Evolutionary conservation across 305 asterid species (phyloP), one percentile per base, ranked within the genome.

Genomic region (Fraxinus angustifolia): DNA sequence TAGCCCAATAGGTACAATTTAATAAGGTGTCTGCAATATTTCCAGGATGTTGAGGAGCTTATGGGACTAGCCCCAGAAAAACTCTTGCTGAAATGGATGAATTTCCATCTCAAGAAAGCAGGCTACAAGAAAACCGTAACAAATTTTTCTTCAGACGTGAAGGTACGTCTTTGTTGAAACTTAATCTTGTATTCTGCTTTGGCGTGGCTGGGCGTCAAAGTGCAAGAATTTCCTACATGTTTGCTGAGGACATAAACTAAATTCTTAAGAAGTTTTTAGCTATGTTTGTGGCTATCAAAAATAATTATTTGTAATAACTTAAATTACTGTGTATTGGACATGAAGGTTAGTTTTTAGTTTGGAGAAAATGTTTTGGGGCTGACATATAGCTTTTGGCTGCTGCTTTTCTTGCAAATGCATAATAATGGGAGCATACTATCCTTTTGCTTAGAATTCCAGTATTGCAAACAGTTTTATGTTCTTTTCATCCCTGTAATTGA

Each of bases 61-160:
- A 85, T 96, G 92, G 97, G 96, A 72, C 94, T 96, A 84, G 93
- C 98, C 42, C 99, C 99, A n/a, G 99, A 96, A 87, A 96, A 96
- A 81, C 83, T 96, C 82, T 91, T 96, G 56, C 87, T 96, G 80
- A 96, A 92, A 83, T 96, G 99, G 99, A 96, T 94, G 99, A 96
- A 96, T 88, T 96, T 94, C 88, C 99, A 94, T 90, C 98, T 96
- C 28, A 93, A 92, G 85, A 94, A 91, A 90, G 98, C 90, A 4
- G 99, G 99, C 79, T 96, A 94, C 89, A 82, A 92, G 79, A 96
- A 93, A 84, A 88, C 88, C 48, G 98, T 96, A 60, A 30, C 97
- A 76, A 96, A 96, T 86, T 96, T 96, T 89, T 88, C 98, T 78
- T 92, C 99, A 35, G 99, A 96, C 82, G 38, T 96, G 89, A 96